Base-by-base conservation (phyloP, 2,329 filamentous ascomycete genomes). In the Xylaria polymorpha region DNA sequence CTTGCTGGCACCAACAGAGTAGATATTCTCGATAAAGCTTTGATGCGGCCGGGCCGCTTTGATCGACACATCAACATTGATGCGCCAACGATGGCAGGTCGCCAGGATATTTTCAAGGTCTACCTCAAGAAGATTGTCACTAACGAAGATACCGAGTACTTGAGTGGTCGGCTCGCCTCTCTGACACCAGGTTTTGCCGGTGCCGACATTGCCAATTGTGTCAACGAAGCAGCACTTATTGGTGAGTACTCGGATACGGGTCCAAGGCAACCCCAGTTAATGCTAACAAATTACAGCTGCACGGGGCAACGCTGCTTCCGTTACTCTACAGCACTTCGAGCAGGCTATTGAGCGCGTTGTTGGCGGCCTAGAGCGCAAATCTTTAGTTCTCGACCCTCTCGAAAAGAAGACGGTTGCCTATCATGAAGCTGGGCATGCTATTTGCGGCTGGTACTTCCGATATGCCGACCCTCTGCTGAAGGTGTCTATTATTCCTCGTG, bases 351-450 rank as follows among this genome's bases (percentile, higher is more conserved):
- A 99, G 84, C 93, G 96, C 81, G 94, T 98, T 61, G 91, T 99
- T 77, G 96, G 94, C 77, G 96, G 96, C 76, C 87, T 99, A 8
- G 96, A 99, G 85, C 97, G 97, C 88, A 98, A 97, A 83, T 98
- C 94, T 0, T 85, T 98, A 50, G 95, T 99, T 43, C 90, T 99
- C 64, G 93, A 91, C 74, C 95, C 96, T 0, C 89, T 94, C 76
- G 96, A 99, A 85, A 98, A 98, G 88, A 92, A 89, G 79, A 97
- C 94, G 15, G 96, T 98, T 51, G 96, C 96, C 5, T 99, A 99
- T 81, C 96, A 99, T 83, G 96, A 99, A 84, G 96, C 96, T 41
- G 96, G 96, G 67, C 96, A 99, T 81, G 96, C 96, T 72, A 97
- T 99, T 80, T 99, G 96, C 80, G 96, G 96, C 67, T 99, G 96